These are phyloP conservation scores for Lolium rigidum DNA, from an alignment of 176 grass and related monocot genomes.

Conservation along the genomic window DNA sequence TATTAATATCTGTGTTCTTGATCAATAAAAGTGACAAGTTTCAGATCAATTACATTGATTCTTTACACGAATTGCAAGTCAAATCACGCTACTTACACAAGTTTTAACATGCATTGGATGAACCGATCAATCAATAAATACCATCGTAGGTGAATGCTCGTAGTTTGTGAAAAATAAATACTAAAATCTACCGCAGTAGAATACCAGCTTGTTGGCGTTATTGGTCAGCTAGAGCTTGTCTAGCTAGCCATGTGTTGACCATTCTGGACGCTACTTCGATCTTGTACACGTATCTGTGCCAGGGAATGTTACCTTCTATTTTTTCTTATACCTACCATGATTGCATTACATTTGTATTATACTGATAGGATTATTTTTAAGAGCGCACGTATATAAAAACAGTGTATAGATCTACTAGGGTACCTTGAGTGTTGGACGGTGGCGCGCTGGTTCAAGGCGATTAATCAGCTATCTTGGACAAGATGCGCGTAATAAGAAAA, in stretches of 20 bases:
- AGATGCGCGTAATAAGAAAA: constrained; percentile 36
- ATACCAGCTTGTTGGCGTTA: background rate
- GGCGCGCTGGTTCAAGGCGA: background rate
- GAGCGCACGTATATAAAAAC: too few species aligned
- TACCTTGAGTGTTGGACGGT: constrained; percentile 12
- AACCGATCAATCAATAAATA: too few species aligned
- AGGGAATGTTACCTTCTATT: constrained; percentile 14
- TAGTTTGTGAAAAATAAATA: too few species aligned
- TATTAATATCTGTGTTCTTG: too few species aligned
- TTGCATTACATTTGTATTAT: background rate
- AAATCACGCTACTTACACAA: too few species aligned
- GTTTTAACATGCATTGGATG: too few species aligned
- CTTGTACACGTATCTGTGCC: background rate
- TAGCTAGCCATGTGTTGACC: constrained; percentile 7
- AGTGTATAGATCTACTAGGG: too few species aligned
- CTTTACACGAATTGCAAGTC: too few species aligned
- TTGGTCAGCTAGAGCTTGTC: background rate
- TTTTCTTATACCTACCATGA: background rate
- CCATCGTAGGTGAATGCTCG: too few species aligned
- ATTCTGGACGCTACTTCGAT: background rate
- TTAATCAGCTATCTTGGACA: constrained; percentile 5
- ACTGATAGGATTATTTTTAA: background rate
- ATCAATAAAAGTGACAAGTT: too few species aligned
- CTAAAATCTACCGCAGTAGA: too few species aligned
- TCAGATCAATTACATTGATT: too few species aligned